A percentile compares a stretch with the other conserved stretches of the same genome.
Conservation (phyloP, 495 filamentous ascomycete genomes). For the Mytilinidion resinicola region DNA sequence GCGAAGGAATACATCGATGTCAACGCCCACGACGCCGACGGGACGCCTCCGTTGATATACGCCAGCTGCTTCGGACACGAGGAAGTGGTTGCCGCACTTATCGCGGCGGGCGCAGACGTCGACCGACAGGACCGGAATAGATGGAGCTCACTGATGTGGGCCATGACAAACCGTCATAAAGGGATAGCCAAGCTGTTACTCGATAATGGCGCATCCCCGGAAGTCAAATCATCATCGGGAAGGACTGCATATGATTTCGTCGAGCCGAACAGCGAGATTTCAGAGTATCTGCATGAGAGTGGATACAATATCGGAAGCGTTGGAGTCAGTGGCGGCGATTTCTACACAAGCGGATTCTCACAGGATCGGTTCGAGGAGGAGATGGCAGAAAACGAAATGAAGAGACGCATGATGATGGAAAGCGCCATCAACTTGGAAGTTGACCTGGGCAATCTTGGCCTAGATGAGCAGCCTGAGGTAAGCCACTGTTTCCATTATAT, state of each 20-base stretch:
- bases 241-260: constrained; percentile 97
- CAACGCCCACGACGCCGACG: constrained; percentile 88
- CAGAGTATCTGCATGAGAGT: constrained; percentile 85
- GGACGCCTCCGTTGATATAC: constrained; percentile 91
- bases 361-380: constrained; percentile 96
- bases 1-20: constrained; percentile 76
- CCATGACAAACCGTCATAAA: constrained; percentile 97
- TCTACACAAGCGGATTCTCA: constrained; percentile 87
- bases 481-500: constrained; percentile 26
- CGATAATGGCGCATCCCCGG: constrained; percentile 89
- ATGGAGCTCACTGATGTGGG: constrained; percentile 99
- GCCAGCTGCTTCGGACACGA: constrained; percentile 99
- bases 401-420: constrained; percentile 99
- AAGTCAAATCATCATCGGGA: constrained; percentile 87
- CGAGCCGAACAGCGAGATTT: constrained; percentile 90
- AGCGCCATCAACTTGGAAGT: constrained; percentile 97
- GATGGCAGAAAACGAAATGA: constrained; percentile 93
- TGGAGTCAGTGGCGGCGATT: constrained; percentile 89
- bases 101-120: constrained; percentile 83
- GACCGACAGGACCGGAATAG: constrained; percentile 92
- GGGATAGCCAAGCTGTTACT: constrained; percentile 85
- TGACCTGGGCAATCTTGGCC: constrained; percentile 87
- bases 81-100: constrained; percentile 73
- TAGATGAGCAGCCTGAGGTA: constrained; percentile 94
- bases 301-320: constrained; percentile 84